These are phyloP conservation scores for Starmerella potacharoeniae DNA, from an alignment of 805 yeast species.

Conservation along the genomic window DNA sequence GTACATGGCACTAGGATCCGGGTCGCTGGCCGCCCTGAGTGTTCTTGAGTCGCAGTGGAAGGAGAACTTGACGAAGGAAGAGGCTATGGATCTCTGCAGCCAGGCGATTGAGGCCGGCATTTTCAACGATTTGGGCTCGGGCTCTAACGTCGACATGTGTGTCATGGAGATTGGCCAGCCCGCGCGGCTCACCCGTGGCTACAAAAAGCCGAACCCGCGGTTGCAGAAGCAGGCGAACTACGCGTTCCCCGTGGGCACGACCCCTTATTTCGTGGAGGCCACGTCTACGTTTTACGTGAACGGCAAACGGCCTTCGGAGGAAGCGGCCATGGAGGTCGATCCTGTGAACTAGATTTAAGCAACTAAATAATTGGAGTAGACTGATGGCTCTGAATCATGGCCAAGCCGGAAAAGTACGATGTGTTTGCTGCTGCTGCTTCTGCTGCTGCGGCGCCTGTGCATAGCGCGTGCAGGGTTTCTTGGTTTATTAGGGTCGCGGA, in stretches of 20 bases:
- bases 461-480: background rate
- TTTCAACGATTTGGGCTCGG: slow-evolving; percentile 98
- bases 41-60: slow-evolving; percentile 84
- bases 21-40: slow-evolving; percentile 97
- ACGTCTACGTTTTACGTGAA: slow-evolving; percentile 34
- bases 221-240: slow-evolving; percentile 70
- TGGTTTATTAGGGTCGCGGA: background rate
- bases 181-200: slow-evolving; percentile 73
- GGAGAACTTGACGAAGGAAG: slow-evolving; percentile 65
- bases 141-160: slow-evolving; percentile 94
- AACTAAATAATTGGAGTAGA: no score
- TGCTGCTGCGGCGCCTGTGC: background rate
- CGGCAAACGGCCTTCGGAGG: slow-evolving; percentile 48
- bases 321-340: slow-evolving; percentile 44
- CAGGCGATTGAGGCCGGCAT: slow-evolving; percentile 96
- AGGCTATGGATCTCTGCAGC: slow-evolving; percentile 81
- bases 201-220: slow-evolving; percentile 82
- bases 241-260: slow-evolving; percentile 86
- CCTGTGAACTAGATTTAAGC: slow-evolving; percentile 17
- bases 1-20: slow-evolving; percentile 88
- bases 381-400: no score
- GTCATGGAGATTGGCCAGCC: slow-evolving; percentile 81
- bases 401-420: no score
- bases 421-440: no score
- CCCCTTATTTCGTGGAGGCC: slow-evolving; percentile 60